phyloP scores from a whole-genome alignment of 2,329 filamentous ascomycete species.

The Incumbomyces delicatus region DNA sequence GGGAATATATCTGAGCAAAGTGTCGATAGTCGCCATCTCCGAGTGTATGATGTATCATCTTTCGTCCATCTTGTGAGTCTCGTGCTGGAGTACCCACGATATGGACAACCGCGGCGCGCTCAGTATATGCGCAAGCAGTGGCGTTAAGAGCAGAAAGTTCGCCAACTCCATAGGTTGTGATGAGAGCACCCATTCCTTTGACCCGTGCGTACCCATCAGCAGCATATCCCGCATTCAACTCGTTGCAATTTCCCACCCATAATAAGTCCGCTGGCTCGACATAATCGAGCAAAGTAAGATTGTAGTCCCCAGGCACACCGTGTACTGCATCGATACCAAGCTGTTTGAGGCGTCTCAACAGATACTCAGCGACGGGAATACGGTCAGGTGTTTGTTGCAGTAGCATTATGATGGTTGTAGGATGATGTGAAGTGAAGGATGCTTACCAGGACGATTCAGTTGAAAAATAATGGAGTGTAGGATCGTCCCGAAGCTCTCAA shows the following conservation, averaged over 20 bases:
- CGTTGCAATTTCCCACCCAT: constrained; percentile 55
- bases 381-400: no score
- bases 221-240: constrained; percentile 59
- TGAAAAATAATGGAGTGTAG: no score
- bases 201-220: constrained; percentile 72
- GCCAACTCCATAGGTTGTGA: constrained; percentile 54
- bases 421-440: no score
- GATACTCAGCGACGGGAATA: constrained; percentile 33
- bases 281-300: constrained; percentile 44
- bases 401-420: no score
- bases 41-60: constrained; percentile 26
- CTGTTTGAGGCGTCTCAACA: constrained; percentile 40
- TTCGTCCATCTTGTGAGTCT: constrained; percentile 10
- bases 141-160: constrained; percentile 33
- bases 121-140: constrained; percentile 42
- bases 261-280: constrained; percentile 43
- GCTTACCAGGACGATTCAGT: no score
- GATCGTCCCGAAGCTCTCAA: no score
- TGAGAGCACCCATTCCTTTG: constrained; percentile 22
- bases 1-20: constrained; percentile 41
- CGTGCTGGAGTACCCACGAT: constrained; percentile 41
- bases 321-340: constrained; percentile 41
- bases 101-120: constrained; percentile 50
- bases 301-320: constrained; percentile 42
- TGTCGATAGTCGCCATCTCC: constrained; percentile 43